These are phyloP conservation scores for Tricholomella constricta DNA, from an alignment of 768 basidiomycete genomes.

Conservation along the genomic window DNA sequence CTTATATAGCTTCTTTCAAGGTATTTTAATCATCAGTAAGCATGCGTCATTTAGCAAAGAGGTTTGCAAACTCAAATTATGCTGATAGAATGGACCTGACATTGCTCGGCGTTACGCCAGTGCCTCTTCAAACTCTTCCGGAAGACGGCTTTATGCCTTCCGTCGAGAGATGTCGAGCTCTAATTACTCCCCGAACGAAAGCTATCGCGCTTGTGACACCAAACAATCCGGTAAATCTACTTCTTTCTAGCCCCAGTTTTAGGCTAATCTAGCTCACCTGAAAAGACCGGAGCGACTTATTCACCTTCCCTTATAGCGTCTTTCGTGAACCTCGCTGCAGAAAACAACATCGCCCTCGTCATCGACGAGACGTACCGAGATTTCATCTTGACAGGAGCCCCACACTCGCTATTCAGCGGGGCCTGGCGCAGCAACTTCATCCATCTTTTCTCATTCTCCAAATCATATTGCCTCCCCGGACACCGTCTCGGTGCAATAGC, in stretches of 20 bases:
- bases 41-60: background rate
- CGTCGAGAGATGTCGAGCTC: conserved; percentile 41
- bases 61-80: background rate
- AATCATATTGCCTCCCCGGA: conserved; percentile 79
- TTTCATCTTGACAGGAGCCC: conserved; percentile 51
- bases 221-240: conserved; percentile 70
- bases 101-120: conserved; percentile 59
- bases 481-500: conserved; percentile 77
- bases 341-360: conserved; percentile 61
- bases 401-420: conserved; percentile 57
- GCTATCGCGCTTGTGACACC: conserved; percentile 79
- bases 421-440: conserved; percentile 65
- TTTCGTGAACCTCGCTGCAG: conserved; percentile 61
- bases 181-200: conserved; percentile 60
- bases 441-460: conserved; percentile 80
- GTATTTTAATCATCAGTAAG: conserved; percentile 71
- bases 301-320: conserved; percentile 52
- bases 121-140: conserved; percentile 54
- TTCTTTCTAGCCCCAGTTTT: background rate
- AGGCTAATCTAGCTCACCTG: background rate
- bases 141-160: conserved; percentile 65
- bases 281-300: conserved; percentile 72
- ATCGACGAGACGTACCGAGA: conserved; percentile 92
- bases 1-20: conserved; percentile 24
- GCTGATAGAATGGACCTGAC: conserved; percentile 62